Evolutionary conservation across 495 filamentous ascomycete genomes (phyloP).

Genomic region (Penicillium soppii): DNA sequence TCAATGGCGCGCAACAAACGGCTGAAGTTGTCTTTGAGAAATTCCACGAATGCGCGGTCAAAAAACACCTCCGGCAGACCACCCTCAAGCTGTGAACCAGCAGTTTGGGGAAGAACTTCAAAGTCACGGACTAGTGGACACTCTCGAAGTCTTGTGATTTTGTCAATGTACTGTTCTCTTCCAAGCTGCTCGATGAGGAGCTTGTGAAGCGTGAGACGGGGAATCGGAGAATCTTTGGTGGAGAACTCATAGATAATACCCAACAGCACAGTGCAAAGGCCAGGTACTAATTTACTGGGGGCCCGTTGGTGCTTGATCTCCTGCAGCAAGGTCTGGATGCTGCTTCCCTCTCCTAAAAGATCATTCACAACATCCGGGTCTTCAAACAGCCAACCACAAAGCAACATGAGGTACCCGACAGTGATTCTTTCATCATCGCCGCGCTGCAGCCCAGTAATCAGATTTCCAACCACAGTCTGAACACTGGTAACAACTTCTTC

Average conservation of each 20-base stretch:
- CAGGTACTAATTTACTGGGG: slow-evolving; percentile 67
- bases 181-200: slow-evolving; percentile 78
- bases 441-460: slow-evolving; percentile 72
- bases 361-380: slow-evolving; percentile 90
- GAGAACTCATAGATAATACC: slow-evolving; percentile 97
- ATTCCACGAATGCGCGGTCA: slow-evolving; percentile 84
- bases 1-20: slow-evolving; percentile 85
- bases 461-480: slow-evolving; percentile 77
- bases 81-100: slow-evolving; percentile 52
- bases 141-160: slow-evolving; percentile 72
- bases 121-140: slow-evolving; percentile 88
- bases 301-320: slow-evolving; percentile 61
- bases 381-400: slow-evolving; percentile 93
- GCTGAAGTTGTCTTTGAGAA: slow-evolving; percentile 93
- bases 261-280: slow-evolving; percentile 78
- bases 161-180: slow-evolving; percentile 85
- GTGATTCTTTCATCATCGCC: slow-evolving; percentile 78
- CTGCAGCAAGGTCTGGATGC: slow-evolving; percentile 80
- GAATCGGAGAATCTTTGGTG: slow-evolving; percentile 91
- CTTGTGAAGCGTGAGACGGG: slow-evolving; percentile 77
- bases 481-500: slow-evolving; percentile 97
- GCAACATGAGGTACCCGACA: slow-evolving; percentile 85
- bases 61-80: slow-evolving; percentile 82
- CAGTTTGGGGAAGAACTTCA: slow-evolving; percentile 75
- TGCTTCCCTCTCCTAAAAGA: slow-evolving; percentile 92